Base-by-base conservation (phyloP, 129 eudicot genomes). In the Saposhnikovia divaricata region DNA sequence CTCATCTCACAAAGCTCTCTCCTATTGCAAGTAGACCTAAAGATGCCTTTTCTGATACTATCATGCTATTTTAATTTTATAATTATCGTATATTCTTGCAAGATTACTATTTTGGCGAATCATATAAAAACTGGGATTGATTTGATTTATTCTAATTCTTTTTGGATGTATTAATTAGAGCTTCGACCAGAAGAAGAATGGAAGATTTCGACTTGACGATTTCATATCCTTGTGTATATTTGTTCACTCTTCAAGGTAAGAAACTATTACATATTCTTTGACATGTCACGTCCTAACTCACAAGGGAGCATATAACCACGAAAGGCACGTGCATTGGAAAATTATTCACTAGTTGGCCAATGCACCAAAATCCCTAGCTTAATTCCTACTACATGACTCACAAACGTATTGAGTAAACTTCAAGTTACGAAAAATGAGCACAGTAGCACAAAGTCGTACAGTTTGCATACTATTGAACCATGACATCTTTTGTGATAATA, bases 221-320 rank as follows among this genome's bases (percentile, higher is more conserved):
- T 88, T 93, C 86, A 93, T 93, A 27, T 91, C 96, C 76, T 89
- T 93, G 75, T 88, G 97, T 84, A 93, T 93, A 82, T 93, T 93
- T 84, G 90, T 93, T 50, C 96, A 93, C 77, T 89, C 98, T 59
- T 80, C 97, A 76, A 87, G 95, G 98, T 93, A 78, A 74, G 89
- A 78, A 68, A 31, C 78, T 78, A 69, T 13, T 74, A 25, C 23
- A 45, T 31, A 61, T 57, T 25, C 12, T 68, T 53, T 84, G 61
- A 34, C 63, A 51, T 72, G 27, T 9, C 25, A 47, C 2, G 39
- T 47, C 74, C 4, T n/a, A 19, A 40, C 15, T 46, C 27, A 59
- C 11, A 61, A 51, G 59, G 44, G 28, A 38, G 12, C 77, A 50
- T 73, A 50, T 28, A 73, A 44, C 31, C 3, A n/a, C 27, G 55